Conservation (phyloP, 345 rosid species). For the Viola odorata region DNA sequence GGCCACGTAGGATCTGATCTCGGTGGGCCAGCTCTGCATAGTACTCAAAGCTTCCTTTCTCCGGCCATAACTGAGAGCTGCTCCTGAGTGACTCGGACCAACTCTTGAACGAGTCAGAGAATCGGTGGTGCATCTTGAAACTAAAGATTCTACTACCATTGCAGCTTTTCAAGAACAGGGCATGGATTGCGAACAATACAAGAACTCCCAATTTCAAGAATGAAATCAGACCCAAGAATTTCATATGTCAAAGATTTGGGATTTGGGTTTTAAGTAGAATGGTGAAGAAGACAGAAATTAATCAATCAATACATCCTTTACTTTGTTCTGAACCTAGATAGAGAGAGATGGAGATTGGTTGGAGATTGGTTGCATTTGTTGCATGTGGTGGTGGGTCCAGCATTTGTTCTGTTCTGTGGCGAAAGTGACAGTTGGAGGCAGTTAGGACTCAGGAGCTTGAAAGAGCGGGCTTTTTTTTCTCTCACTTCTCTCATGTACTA, state of each 20-base stretch:
- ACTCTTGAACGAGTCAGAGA: slow-evolving; percentile 54
- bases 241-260: no score
- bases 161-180: slow-evolving; percentile 21
- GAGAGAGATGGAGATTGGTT: no score
- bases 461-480: background rate
- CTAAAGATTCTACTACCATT: slow-evolving; percentile 54
- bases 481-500: background rate
- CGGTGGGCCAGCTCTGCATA: slow-evolving; percentile 37
- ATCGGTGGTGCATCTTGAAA: slow-evolving; percentile 79
- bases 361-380: no score
- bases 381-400: slow-evolving; percentile 3
- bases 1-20: slow-evolving; percentile 13
- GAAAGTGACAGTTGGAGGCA: slow-evolving; percentile 1
- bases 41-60: slow-evolving; percentile 62
- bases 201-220: slow-evolving; percentile 24
- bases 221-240: no score
- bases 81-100: slow-evolving; percentile 36
- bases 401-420: no score
- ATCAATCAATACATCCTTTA: no score
- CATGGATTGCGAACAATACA: slow-evolving; percentile 29
- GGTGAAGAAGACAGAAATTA: no score
- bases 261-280: no score
- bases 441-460: slow-evolving; percentile 2
- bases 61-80: slow-evolving; percentile 33
- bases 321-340: no score